phyloP scores from a whole-genome alignment of 2,329 filamentous ascomycete species.

The Colletotrichum tanaceti region DNA sequence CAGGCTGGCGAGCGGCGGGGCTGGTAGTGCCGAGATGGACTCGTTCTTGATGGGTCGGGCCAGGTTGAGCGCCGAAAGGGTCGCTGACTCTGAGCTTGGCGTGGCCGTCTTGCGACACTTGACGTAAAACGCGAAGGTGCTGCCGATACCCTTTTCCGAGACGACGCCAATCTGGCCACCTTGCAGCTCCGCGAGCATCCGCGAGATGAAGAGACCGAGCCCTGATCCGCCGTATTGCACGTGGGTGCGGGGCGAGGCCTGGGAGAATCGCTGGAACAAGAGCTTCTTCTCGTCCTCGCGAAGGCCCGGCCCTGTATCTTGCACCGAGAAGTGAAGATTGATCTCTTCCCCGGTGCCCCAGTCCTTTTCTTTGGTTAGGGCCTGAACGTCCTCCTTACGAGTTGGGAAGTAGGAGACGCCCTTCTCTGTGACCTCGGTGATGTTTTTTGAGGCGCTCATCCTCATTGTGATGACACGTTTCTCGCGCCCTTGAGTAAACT shows the following conservation, averaged over 20 bases:
- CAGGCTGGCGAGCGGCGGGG: conserved; percentile 23
- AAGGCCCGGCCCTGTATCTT: conserved; percentile 77
- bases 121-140: conserved; percentile 82
- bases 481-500: conserved; percentile 72
- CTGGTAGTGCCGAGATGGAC: conserved; percentile 13
- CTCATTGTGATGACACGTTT: conserved; percentile 71
- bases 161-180: conserved; percentile 81
- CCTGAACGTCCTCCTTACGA: conserved; percentile 54
- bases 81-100: conserved; percentile 53
- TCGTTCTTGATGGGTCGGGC: conserved; percentile 44
- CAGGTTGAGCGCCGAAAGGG: conserved; percentile 52
- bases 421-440: conserved; percentile 54
- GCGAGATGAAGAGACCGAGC: conserved; percentile 79
- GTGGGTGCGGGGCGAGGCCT: conserved; percentile 75
- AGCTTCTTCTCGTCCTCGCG: conserved; percentile 73
- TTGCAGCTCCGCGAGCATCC: conserved; percentile 80
- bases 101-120: conserved; percentile 69
- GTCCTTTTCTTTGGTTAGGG: conserved; percentile 66
- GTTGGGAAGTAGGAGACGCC: conserved; percentile 61
- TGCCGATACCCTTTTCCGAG: conserved; percentile 74
- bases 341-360: conserved; percentile 80
- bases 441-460: conserved; percentile 70
- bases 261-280: conserved; percentile 76
- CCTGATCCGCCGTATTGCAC: conserved; percentile 79
- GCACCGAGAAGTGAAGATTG: conserved; percentile 78